Conservation (phyloP, 2,329 filamentous ascomycete species). For the Xylaria hypoxylon region DNA sequence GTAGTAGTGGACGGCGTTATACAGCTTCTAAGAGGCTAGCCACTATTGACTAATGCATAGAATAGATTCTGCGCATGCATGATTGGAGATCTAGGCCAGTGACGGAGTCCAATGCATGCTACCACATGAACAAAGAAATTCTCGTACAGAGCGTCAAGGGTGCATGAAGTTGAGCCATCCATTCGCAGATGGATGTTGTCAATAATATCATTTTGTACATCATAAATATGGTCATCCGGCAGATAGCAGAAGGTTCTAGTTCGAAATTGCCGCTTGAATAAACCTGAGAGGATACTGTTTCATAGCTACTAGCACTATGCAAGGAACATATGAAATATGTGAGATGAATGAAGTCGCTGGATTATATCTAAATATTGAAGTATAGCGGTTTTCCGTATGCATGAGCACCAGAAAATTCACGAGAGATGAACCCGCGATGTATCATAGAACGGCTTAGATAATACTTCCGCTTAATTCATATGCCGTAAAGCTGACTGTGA, state of each 20-base stretch:
- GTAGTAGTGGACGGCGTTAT: conserved; percentile 1
- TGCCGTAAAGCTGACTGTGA: not conserved
- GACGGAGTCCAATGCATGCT: not conserved
- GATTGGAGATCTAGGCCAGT: conserved; percentile 12
- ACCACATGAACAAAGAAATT: conserved; percentile 6
- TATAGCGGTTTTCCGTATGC: not conserved
- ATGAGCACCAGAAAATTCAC: not conserved
- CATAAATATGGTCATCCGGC: not conserved
- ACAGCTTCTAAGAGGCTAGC: conserved; percentile 11
- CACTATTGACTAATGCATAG: conserved; percentile 19
- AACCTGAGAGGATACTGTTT: not conserved
- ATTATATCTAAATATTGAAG: not conserved
- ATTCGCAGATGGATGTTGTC: not conserved
- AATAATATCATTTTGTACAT: not conserved
- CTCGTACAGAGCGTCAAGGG: not conserved
- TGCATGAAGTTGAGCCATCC: not conserved
- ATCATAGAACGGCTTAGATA: not conserved
- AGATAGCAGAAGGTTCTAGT: not conserved
- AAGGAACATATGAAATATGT: not conserved
- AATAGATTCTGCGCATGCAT: conserved; percentile 3
- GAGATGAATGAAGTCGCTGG: not conserved
- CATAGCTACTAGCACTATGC: not conserved
- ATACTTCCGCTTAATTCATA: not conserved
- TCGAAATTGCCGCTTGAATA: not conserved
- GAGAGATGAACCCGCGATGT: not conserved